Conservation (phyloP, 257 asterid genomes). For the Cordia subcordata region DNA sequence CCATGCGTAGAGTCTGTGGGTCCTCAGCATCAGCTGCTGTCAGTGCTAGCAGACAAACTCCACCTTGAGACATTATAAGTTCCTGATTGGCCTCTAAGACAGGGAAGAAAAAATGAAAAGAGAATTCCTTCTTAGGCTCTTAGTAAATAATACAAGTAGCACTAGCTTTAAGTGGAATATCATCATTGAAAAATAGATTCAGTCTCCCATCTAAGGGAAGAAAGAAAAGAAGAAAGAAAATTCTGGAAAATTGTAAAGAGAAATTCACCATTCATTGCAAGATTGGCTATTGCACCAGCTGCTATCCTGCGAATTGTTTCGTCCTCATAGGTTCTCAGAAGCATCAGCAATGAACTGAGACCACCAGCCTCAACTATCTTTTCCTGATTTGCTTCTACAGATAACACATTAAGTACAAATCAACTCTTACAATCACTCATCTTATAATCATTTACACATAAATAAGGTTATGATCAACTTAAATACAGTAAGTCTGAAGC, state of each 20-base stretch:
- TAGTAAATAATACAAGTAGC: slow-evolving; percentile 9
- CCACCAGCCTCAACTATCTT: slow-evolving; percentile 99
- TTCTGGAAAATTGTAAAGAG: slow-evolving; percentile 4
- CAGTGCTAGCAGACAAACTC: slow-evolving; percentile 70
- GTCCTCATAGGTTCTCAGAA: slow-evolving; percentile 86
- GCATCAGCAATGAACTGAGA: slow-evolving; percentile 87
- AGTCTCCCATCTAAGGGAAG: background rate
- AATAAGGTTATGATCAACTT: no score
- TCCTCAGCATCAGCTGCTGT: slow-evolving; percentile 97
- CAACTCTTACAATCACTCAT: slow-evolving; percentile 13
- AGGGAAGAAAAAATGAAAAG: slow-evolving; percentile 6
- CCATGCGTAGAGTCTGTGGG: slow-evolving; percentile 98
- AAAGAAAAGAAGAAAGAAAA: slow-evolving; percentile 8
- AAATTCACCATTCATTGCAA: slow-evolving; percentile 90
- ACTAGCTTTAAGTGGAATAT: slow-evolving; percentile 6
- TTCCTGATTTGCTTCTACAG: slow-evolving; percentile 83
- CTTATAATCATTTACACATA: no score
- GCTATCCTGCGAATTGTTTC: slow-evolving; percentile 97
- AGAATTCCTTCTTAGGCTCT: slow-evolving; percentile 5
- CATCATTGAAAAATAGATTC: slow-evolving; percentile 3
- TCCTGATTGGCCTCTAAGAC: slow-evolving; percentile 87
- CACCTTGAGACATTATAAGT: slow-evolving; percentile 97
- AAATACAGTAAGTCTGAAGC: no score
- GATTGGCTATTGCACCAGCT: slow-evolving; percentile 99
- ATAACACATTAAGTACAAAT: slow-evolving; percentile 14